Evolutionary conservation across 2,329 filamentous ascomycete species (phyloP).

Genomic region (Mollisiaceae sp.): DNA sequence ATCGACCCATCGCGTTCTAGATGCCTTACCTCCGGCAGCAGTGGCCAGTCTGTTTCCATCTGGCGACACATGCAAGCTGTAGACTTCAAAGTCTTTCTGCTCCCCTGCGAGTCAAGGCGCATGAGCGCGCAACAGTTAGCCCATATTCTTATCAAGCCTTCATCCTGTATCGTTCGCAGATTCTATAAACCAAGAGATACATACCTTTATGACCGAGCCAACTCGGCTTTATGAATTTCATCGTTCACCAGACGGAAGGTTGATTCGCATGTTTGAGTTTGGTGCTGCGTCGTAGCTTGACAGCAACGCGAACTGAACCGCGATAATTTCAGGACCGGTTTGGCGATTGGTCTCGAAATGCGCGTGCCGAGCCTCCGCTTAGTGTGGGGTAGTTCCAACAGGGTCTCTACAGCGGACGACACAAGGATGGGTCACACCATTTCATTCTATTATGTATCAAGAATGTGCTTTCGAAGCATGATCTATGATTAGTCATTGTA

Average conservation of each 20-base stretch:
- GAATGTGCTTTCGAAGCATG: not conserved
- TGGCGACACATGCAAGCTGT: conserved; percentile 95
- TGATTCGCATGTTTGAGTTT: conserved; percentile 39
- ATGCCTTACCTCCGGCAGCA: conserved; percentile 79
- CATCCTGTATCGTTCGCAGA: conserved; percentile 17
- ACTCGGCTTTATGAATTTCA: conserved; percentile 91
- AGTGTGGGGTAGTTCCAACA: conserved; percentile 10
- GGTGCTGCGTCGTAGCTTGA: conserved; percentile 16
- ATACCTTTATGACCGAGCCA: conserved; percentile 93
- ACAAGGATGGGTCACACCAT: not conserved
- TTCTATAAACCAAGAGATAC: conserved; percentile 37
- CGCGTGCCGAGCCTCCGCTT: not conserved
- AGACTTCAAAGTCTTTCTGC: conserved; percentile 98
- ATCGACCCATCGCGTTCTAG: not conserved
- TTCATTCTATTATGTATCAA: not conserved
- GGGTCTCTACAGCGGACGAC: conserved; percentile 1
- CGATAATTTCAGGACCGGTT: conserved; percentile 20
- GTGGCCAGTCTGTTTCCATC: conserved; percentile 92
- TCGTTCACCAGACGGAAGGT: conserved; percentile 45
- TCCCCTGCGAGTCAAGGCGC: conserved; percentile 64
- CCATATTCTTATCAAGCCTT: not conserved
- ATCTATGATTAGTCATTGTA: not conserved
- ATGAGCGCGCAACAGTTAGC: conserved; percentile 38
- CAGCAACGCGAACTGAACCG: conserved; percentile 14
- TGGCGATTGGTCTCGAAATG: conserved; percentile 29